Evolutionary conservation across 1,284 basidiomycete species (phyloP).

Genomic region (Trichosporon inkin): DNA sequence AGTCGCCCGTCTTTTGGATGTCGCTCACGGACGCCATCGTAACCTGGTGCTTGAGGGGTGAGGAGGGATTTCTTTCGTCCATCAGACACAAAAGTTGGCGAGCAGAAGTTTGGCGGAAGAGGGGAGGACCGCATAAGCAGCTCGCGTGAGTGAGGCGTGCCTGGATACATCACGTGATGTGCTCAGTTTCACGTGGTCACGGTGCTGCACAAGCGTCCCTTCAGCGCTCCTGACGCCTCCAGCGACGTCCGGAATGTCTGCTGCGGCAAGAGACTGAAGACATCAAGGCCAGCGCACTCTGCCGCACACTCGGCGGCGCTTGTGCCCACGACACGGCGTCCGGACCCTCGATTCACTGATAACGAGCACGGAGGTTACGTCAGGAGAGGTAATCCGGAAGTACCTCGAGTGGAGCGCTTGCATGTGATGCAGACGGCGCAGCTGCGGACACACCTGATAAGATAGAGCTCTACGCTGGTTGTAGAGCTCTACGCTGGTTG

Average conservation of each 20-base stretch:
- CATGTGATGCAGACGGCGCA: background rate
- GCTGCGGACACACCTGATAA: background rate
- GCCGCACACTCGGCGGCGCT: too few relatives aligned
- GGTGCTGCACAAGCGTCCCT: too few relatives aligned
- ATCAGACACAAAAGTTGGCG: constrained; percentile 1
- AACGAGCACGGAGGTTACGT: too few relatives aligned
- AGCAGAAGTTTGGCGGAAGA: constrained; percentile 1
- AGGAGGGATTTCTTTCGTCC: constrained; percentile 2
- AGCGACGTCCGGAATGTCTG: too few relatives aligned
- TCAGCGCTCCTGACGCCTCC: too few relatives aligned
- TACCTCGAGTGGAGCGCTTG: background rate
- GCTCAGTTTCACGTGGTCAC: background rate
- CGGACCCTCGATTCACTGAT: too few relatives aligned
- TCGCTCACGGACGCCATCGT: constrained; percentile 40
- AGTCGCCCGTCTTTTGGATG: constrained; percentile 60
- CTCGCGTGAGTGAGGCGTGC: background rate
- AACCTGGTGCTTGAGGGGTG: constrained; percentile 7
- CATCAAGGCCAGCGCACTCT: too few relatives aligned
- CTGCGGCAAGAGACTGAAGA: too few relatives aligned
- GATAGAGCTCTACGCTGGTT: background rate
- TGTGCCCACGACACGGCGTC: too few relatives aligned
- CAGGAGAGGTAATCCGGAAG: background rate
- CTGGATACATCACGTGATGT: background rate
- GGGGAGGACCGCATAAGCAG: background rate
- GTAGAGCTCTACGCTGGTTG: too few relatives aligned